Base-by-base conservation (phyloP, 1,139 yeast genomes). In the Kazachstania sp. region DNA sequence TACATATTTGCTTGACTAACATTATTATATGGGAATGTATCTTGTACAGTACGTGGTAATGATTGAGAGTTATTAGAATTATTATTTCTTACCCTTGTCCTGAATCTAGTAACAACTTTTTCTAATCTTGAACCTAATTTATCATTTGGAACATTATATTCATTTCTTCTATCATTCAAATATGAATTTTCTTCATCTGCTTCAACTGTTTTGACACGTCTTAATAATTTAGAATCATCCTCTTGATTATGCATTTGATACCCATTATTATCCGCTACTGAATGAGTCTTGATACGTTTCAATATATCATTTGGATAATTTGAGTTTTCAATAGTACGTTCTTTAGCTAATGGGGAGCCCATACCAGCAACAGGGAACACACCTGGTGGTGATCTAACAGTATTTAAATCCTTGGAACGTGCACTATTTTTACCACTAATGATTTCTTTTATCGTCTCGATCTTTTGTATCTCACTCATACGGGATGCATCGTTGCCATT, bases 321-420 rank as follows among this genome's bases (percentile, higher is more conserved):
- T 7, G 67, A 56, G 32, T 67, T 66, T 28, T 86, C 87, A 48
- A 83, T 79, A 0, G 81, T 69, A 43, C 68, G 66, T 56, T 83
- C 90, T 48, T 75, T 68, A 19, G 64, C 64, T 38, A 75, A 59
- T 2, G 90, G 83, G 7, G 70, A 71, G 0, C 85, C 87, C 90
- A 83, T 83, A 2, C 86, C 92, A 54, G 71, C 71, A 1, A 84
- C 88, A 0, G 94, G 94, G 64, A 83, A 84, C 0, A 83, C 88
- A 51, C 86, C 86, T 32, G 75, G 77, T 1, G 92, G 94, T 1
- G 88, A 81, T 54, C 80, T 28, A 12, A 44, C 26, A 2, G 20
- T 28, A 30, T 39, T 15, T 6, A 13, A 29, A 12, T 29, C n/a
- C 12, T 19, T 19, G 34, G 23, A 15, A 3, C n/a, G n/a, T 3